Conservation (phyloP, 148 eudicot genomes). For the Linanthus parryae region DNA sequence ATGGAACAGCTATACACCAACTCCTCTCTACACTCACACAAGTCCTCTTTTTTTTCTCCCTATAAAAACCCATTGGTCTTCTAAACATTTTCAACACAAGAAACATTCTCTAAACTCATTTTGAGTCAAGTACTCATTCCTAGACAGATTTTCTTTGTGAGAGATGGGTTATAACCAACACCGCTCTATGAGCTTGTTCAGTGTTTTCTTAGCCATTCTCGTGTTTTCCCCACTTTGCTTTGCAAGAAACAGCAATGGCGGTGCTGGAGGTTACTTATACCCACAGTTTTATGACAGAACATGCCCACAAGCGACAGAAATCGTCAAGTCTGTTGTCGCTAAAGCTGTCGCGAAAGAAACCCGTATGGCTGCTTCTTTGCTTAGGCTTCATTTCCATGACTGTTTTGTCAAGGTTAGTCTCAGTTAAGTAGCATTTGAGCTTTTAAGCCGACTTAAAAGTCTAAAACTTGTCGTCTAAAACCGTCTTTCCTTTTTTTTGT, state of each 20-base stretch:
- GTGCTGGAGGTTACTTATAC: conserved; percentile 52
- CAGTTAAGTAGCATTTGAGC: background rate
- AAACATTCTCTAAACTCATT: no score
- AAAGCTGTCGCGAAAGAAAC: conserved; percentile 63
- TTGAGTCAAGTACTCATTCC: no score
- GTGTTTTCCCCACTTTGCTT: conserved; percentile 37
- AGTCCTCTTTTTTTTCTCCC: no score
- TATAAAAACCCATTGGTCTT: no score
- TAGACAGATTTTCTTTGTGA: no score
- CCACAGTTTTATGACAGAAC: conserved; percentile 74
- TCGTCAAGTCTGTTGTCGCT: conserved; percentile 54
- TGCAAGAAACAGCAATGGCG: conserved; percentile 21
- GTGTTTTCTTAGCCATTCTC: no score
- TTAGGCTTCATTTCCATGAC: conserved; percentile 81
- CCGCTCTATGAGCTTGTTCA: conserved; percentile 17
- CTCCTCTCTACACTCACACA: no score
- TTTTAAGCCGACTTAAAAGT: background rate
- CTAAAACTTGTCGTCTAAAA: background rate
- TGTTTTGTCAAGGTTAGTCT: conserved; percentile 72
- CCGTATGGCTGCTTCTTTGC: conserved; percentile 83
- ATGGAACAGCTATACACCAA: no score
- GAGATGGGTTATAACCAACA: no score
- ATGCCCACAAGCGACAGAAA: conserved; percentile 54
- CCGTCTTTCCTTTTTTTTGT: background rate
- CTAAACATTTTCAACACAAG: no score